Conservation (phyloP, 768 basidiomycete species). For the Aureoboletus auriporus region DNA sequence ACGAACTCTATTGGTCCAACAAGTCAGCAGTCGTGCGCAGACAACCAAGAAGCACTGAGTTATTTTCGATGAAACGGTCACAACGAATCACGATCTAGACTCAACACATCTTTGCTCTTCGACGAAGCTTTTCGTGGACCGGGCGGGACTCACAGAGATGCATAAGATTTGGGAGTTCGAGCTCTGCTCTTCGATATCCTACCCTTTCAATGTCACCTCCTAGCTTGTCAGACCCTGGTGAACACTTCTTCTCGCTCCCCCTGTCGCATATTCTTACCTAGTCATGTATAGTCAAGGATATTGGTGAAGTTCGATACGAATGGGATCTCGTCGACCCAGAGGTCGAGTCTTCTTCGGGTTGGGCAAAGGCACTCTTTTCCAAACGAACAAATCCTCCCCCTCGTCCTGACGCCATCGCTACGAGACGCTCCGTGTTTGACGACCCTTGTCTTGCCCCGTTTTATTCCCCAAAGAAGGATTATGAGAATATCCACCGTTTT, state of each 20-base stretch:
- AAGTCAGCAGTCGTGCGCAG: too few relatives aligned
- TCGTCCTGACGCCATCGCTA: slow-evolving; percentile 39
- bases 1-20: too few relatives aligned
- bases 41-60: not conserved
- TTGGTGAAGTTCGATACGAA: not conserved
- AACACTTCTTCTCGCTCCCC: not conserved
- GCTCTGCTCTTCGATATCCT: not conserved
- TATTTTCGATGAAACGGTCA: not conserved
- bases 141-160: not conserved
- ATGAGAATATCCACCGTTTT: slow-evolving; percentile 56
- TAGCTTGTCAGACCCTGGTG: not conserved
- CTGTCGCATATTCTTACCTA: not conserved
- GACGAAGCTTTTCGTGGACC: too few relatives aligned
- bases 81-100: not conserved
- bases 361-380: not conserved
- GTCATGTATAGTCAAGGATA: not conserved
- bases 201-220: not conserved
- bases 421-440: slow-evolving; percentile 51
- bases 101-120: not conserved
- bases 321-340: slow-evolving; percentile 3
- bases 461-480: slow-evolving; percentile 44
- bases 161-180: not conserved
- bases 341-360: not conserved
- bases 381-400: not conserved
- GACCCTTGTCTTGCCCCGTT: slow-evolving; percentile 43